A percentile compares a stretch with the other conserved stretches of the same genome.
phyloP scores from a whole-genome alignment of 2,329 filamentous ascomycete genomes.

The Arthrinium puccinioides region DNA sequence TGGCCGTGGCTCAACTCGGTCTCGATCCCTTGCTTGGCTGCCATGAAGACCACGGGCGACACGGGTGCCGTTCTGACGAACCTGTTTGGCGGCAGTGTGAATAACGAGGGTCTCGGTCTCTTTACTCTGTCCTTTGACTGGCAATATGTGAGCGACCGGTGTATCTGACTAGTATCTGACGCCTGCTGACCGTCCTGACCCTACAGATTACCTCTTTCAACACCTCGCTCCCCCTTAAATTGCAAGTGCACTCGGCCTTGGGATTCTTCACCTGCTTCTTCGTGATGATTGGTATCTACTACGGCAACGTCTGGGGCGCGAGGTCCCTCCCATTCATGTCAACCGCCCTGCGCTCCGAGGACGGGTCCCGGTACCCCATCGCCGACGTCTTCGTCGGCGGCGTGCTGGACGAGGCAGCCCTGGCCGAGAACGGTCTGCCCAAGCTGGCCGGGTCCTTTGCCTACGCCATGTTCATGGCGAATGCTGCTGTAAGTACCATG shows the following conservation, averaged over 20 bases:
- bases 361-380: slow-evolving; percentile 33
- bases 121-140: slow-evolving; percentile 45
- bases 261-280: slow-evolving; percentile 42
- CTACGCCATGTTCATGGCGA: slow-evolving; percentile 47
- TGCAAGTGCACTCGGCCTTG: slow-evolving; percentile 37
- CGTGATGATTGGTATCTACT: slow-evolving; percentile 45
- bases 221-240: slow-evolving; percentile 43
- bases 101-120: slow-evolving; percentile 44
- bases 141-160: slow-evolving; percentile 39
- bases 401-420: slow-evolving; percentile 31
- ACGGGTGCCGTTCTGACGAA: slow-evolving; percentile 36
- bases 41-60: slow-evolving; percentile 40
- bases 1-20: slow-evolving; percentile 48
- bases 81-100: slow-evolving; percentile 42
- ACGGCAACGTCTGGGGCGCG: slow-evolving; percentile 38
- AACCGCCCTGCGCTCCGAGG: slow-evolving; percentile 31
- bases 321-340: slow-evolving; percentile 47
- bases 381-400: slow-evolving; percentile 30
- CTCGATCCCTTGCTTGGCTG: slow-evolving; percentile 45
- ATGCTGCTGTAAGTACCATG: slow-evolving; percentile 39
- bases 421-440: slow-evolving; percentile 37
- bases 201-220: slow-evolving; percentile 45
- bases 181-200: slow-evolving; percentile 4
- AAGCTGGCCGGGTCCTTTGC: slow-evolving; percentile 42
- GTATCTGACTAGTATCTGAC: not conserved